Conservation (phyloP, 2,329 filamentous ascomycete genomes). For the Berkeleyomyces rouxiae region DNA sequence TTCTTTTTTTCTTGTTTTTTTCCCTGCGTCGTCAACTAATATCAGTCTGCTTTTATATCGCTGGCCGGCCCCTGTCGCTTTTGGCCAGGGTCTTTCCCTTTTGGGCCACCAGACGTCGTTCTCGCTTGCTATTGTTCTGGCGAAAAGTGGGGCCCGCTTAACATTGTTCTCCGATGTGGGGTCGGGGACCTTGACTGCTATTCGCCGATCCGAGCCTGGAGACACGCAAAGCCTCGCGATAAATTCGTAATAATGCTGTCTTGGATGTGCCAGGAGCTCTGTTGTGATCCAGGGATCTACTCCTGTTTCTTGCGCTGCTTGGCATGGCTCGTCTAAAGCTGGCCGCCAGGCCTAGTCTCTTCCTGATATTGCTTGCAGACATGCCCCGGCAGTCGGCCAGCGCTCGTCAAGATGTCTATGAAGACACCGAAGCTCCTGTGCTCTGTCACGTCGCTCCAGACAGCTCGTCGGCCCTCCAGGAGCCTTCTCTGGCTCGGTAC, state of each 20-base stretch:
- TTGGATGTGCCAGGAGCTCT: too few relatives aligned
- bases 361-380: neutral
- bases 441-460: neutral
- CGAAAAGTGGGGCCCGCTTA: constrained; percentile 5
- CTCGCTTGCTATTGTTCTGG: constrained; percentile 13
- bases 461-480: neutral
- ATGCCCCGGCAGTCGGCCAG: too few relatives aligned
- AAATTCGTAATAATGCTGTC: neutral
- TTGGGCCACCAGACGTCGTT: neutral
- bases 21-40: too few relatives aligned
- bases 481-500: neutral
- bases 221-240: neutral
- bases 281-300: neutral
- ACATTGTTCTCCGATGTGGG: constrained; percentile 11
- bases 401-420: neutral
- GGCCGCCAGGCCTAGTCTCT: too few relatives aligned
- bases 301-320: neutral
- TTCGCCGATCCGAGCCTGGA: neutral
- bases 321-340: too few relatives aligned
- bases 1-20: neutral
- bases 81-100: neutral
- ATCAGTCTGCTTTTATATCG: neutral
- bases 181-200: neutral
- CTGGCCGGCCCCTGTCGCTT: neutral
- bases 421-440: neutral